Base-by-base conservation (phyloP, 495 filamentous ascomycete genomes). In the Penicillium cataractarum region DNA sequence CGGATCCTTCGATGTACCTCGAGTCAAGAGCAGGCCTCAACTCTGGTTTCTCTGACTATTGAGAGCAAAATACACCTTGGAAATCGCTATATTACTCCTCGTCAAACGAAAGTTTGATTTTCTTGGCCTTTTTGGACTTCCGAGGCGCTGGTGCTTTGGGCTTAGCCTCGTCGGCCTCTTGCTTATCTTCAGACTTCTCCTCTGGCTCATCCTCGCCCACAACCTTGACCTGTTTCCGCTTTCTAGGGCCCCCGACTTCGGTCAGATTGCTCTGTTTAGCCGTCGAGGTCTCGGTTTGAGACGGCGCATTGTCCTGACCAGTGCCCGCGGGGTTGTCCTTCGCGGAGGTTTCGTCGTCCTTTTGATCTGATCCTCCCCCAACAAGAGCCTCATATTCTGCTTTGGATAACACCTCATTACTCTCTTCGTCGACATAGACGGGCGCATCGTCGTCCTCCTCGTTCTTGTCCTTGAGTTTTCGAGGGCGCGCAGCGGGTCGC, bases 351-450 rank as follows among this genome's bases (percentile, higher is more conserved):
- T 58, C 39, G 13, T 65, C 55, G n/a, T 57, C 62, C 31, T 68
- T 73, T 50, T 69, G 52, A 42, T 65, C 65, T 6, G 56, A 22
- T 37, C 58, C 69, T 27, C 68, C 69, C 6, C 69, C 66, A 10
- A 81, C 65, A 32, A 82, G 49, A 19, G 73, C 71, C 51, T 78
- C 72, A 66, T 81, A 83, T 57, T 83, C 78, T 57, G 79, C 79
- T 61, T 81, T 80, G 21, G 79, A 73, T 48, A 83, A 78, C 27
- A 79, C 73, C 56, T 81, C 76, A 32, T 82, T 79, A 61, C 75
- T 81, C 51, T 78, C 76, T 58, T 80, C 81, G 40, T 82, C 77
- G 44, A 83, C 74, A 55, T 83, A 83, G 42, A 77, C 80, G 22
- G 81, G 81, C 21, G 66, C 80, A 53, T 83, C 81, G 35, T 82